A percentile compares a stretch with the other conserved stretches of the same genome.
These are phyloP conservation scores for Bifiguratus adelaidae DNA, from an alignment of 192 early-diverging fungal genomes.

Conservation along the genomic window DNA sequence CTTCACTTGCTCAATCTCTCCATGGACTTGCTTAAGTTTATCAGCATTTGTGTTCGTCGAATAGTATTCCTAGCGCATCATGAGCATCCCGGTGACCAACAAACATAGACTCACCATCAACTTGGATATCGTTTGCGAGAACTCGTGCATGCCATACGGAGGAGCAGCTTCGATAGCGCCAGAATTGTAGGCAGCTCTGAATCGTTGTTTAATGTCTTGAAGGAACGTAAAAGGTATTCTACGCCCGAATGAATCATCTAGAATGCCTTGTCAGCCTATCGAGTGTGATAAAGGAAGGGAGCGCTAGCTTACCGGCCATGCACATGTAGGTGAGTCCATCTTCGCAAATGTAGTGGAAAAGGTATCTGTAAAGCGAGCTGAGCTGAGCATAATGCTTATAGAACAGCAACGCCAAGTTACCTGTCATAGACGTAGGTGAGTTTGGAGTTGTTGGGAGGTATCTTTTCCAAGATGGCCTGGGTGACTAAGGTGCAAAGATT, in stretches of 20 bases:
- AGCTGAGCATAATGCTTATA: not conserved
- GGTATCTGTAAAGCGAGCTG: slow-evolving; percentile 38
- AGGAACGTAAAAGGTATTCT: slow-evolving; percentile 86
- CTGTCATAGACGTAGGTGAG: slow-evolving; percentile 88
- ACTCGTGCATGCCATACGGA: slow-evolving; percentile 75
- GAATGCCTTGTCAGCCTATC: slow-evolving; percentile 47
- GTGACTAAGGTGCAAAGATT: slow-evolving; percentile 34
- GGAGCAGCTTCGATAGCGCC: slow-evolving; percentile 39
- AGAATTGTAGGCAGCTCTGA: slow-evolving; percentile 43
- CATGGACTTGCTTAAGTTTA: slow-evolving; percentile 69
- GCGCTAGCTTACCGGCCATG: no score
- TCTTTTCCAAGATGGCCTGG: slow-evolving; percentile 80
- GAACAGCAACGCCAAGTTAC: slow-evolving; percentile 15
- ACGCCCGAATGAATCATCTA: slow-evolving; percentile 51
- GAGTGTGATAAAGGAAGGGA: no score
- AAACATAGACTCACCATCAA: slow-evolving; percentile 55
- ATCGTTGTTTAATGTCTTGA: slow-evolving; percentile 64
- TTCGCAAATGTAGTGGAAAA: slow-evolving; percentile 85
- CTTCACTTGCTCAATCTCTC: slow-evolving; percentile 87
- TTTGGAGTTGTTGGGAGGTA: slow-evolving; percentile 85
- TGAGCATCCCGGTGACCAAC: slow-evolving; percentile 2
- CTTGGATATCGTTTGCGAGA: slow-evolving; percentile 63
- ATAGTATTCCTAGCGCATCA: slow-evolving; percentile 47
- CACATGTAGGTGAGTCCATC: slow-evolving; percentile 78
- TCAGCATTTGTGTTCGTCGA: slow-evolving; percentile 62